phyloP scores from a whole-genome alignment of 805 yeast species.

The Ogataea zsoltii region DNA sequence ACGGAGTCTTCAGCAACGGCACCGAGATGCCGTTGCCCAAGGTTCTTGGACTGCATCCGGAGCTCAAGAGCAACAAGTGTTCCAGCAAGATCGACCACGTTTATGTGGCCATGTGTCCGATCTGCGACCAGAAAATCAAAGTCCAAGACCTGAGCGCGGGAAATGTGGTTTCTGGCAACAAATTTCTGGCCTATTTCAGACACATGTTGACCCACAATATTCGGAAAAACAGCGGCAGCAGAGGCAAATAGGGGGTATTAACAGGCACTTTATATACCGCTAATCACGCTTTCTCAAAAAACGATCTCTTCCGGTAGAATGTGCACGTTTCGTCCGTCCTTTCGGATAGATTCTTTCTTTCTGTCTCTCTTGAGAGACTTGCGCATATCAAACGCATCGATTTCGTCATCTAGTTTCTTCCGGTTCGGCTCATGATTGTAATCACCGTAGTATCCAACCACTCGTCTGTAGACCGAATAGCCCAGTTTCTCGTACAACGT shows the following conservation, averaged over 20 bases:
- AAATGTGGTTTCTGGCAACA: conserved; percentile 13
- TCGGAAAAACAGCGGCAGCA: conserved; percentile 14
- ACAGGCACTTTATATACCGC: neutral
- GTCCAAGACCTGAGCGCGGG: conserved; percentile 14
- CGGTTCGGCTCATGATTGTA: conserved; percentile 40
- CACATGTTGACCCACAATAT: conserved; percentile 22
- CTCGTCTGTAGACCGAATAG: conserved; percentile 81
- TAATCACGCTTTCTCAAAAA: conserved; percentile 39
- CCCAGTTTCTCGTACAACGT: conserved; percentile 85
- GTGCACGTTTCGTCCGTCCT: conserved; percentile 58
- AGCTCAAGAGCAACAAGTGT: conserved; percentile 14
- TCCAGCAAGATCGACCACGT: conserved; percentile 16
- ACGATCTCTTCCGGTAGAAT: conserved; percentile 68
- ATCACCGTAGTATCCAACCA: conserved; percentile 79
- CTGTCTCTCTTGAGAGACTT: conserved; percentile 60
- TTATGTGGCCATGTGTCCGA: conserved; percentile 17
- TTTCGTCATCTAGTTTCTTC: conserved; percentile 56
- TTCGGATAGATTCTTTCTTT: conserved; percentile 52
- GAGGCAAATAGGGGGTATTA: neutral
- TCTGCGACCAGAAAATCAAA: conserved; percentile 15
- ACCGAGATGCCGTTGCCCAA: conserved; percentile 22
- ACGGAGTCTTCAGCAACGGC: conserved; percentile 29
- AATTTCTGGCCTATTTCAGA: conserved; percentile 18
- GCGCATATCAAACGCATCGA: conserved; percentile 90
- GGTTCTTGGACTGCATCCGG: conserved; percentile 18